These are phyloP conservation scores for Claviceps cyperi DNA, from an alignment of 2,329 filamentous ascomycete genomes.

Conservation along the genomic window DNA sequence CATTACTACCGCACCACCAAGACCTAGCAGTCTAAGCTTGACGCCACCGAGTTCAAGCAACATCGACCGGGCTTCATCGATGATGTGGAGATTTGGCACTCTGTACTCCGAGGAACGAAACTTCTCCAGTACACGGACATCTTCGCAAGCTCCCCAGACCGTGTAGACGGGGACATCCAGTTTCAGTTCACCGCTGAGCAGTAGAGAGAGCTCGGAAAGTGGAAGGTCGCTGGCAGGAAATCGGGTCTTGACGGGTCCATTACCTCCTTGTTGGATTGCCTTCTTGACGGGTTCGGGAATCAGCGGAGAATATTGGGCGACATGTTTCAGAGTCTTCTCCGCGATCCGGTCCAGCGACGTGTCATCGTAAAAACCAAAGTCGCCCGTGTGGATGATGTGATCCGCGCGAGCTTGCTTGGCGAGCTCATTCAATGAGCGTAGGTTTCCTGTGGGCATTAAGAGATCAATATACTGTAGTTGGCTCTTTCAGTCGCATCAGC, in stretches of 20 bases:
- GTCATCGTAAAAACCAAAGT: constrained; percentile 98
- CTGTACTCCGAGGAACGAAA: constrained; percentile 97
- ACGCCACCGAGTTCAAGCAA: constrained; percentile 89
- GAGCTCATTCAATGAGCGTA: constrained; percentile 89
- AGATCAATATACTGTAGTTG: not conserved
- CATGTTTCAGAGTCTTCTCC: constrained; percentile 96
- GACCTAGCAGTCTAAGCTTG: constrained; percentile 82
- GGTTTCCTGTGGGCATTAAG: constrained; percentile 54
- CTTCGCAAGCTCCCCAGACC: constrained; percentile 97
- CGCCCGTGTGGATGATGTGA: constrained; percentile 96
- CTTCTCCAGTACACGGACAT: constrained; percentile 93
- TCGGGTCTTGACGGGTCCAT: constrained; percentile 71
- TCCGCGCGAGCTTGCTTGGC: constrained; percentile 89
- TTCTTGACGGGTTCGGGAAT: constrained; percentile 67
- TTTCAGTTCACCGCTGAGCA: constrained; percentile 77
- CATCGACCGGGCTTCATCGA: constrained; percentile 94
- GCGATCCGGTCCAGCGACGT: constrained; percentile 92
- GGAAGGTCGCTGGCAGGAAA: constrained; percentile 71
- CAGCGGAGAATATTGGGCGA: constrained; percentile 93
- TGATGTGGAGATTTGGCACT: constrained; percentile 92
- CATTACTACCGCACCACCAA: constrained; percentile 96
- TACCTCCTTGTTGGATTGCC: constrained; percentile 47
- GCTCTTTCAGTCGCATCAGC: not conserved
- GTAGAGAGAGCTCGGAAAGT: constrained; percentile 80
- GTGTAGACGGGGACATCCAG: constrained; percentile 96